Base-by-base conservation (phyloP, 306 rosid genomes). In the Medicago arabica region DNA sequence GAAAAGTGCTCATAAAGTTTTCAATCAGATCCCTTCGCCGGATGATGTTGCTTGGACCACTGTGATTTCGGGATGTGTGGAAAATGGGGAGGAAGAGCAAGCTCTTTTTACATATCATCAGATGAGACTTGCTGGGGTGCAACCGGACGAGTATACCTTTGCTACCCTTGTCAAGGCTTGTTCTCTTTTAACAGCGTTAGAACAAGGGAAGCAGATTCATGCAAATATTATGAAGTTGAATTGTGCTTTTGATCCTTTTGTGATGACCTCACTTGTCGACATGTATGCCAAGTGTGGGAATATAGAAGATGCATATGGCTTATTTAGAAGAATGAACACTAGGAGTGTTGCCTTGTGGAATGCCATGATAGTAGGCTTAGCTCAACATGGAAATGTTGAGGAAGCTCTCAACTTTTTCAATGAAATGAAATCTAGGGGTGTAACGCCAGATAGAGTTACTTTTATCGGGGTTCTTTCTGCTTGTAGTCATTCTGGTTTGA, bases 11-110 rank as follows among this genome's bases (percentile, higher is more conserved):
- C 50, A 25, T 61, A 59, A 12, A 63, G 78, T 89, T 70, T 93
- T 93, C 84, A 65, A 54, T 43, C 85, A 80, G 80, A 93, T 93
- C 53, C 84, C 85, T 50, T 74, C 54, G 10, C 93, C 90, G 4
- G 97, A 91, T 69, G 84, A 87, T 75, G 90, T 93, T 72, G 96
- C 89, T n/a, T 93, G 98, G 96, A 93, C 95, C 15, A 88, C 93
- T 57, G 88, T 93, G 90, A 91, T 93, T 67, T 91, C 95, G 6
- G 93, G 97, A 21, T 89, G 82, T 23, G 69, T 90, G 66, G 98
- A 93, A 53, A 93, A 93, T 85, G 96, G 97, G 75, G 86, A 86
- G 7, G 93, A 88, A 77, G 87, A 85, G 7, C 86, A 40, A 53
- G 94, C 93, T 49, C 89, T 91, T 72, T 84, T 72, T 47, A 54